These are phyloP conservation scores for Sporothrix curviconia DNA, from an alignment of 2,329 filamentous ascomycete species.

Conservation along the genomic window DNA sequence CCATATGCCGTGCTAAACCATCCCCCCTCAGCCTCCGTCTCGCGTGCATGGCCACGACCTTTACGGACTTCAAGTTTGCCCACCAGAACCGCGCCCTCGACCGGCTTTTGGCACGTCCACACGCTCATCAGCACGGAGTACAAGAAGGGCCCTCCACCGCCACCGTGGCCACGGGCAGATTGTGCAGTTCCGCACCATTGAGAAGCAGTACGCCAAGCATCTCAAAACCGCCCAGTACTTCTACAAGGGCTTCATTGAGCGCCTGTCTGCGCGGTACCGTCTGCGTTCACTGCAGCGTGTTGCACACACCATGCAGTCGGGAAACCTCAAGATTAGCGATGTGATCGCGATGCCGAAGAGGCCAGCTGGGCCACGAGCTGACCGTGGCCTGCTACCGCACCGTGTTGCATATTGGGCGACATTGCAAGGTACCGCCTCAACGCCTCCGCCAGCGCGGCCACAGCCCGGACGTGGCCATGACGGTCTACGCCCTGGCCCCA, in stretches of 20 bases:
- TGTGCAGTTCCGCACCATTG: constrained; percentile 67
- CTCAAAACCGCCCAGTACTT: constrained; percentile 83
- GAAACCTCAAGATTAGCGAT: constrained; percentile 36
- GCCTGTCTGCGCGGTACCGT: constrained; percentile 57
- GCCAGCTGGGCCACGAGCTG: constrained; percentile 52
- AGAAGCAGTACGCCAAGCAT: constrained; percentile 76
- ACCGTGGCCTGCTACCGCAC: constrained; percentile 73
- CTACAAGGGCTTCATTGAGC: constrained; percentile 79
- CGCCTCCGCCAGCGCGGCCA: constrained; percentile 66
- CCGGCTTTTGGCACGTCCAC: constrained; percentile 73
- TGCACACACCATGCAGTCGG: constrained; percentile 37
- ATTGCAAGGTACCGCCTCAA: constrained; percentile 72
- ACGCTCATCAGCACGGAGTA: constrained; percentile 71
- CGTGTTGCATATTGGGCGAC: constrained; percentile 81
- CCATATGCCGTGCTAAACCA: neutral
- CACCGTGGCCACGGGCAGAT: constrained; percentile 45
- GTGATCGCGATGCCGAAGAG: constrained; percentile 39
- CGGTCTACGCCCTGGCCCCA: constrained; percentile 78
- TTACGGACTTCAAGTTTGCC: constrained; percentile 63
- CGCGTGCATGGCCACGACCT: constrained; percentile 64
- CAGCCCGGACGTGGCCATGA: constrained; percentile 71
- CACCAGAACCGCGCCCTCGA: constrained; percentile 58
- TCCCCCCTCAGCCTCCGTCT: constrained; percentile 55
- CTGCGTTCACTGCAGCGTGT: constrained; percentile 35
- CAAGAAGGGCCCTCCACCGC: constrained; percentile 58